phyloP scores from a whole-genome alignment of 345 rosid genomes.

The Raphanus raphanistrum region DNA sequence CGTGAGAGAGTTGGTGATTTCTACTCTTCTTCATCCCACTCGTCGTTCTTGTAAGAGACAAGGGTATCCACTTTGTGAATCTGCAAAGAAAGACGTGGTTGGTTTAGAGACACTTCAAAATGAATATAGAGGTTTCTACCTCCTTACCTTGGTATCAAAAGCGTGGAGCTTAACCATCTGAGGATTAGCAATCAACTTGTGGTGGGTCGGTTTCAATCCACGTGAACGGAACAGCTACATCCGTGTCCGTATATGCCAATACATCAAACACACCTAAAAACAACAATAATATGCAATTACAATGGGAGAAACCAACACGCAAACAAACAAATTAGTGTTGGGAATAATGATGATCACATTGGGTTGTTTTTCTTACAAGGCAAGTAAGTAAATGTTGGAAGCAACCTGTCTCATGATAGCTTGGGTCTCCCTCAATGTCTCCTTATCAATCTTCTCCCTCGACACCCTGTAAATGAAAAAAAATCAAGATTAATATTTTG shows the following conservation, averaged over 20 bases:
- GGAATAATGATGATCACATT: not conserved
- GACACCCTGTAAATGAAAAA: constrained; percentile 53
- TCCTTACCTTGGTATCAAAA: constrained; percentile 79
- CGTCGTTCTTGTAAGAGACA: constrained; percentile 94
- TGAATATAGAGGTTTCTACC: not conserved
- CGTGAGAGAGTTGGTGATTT: no score
- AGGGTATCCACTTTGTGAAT: constrained; percentile 96
- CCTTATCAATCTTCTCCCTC: constrained; percentile 93
- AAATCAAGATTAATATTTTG: not conserved
- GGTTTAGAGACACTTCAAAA: not conserved
- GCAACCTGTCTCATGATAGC: constrained; percentile 94
- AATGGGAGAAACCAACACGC: not conserved
- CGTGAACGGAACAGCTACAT: constrained; percentile 88
- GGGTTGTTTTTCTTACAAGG: constrained; percentile 56
- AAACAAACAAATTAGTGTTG: not conserved
- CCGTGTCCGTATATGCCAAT: constrained; percentile 82
- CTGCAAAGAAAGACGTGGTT: constrained; percentile 40
- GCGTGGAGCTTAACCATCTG: constrained; percentile 98
- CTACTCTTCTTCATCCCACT: constrained; percentile 77
- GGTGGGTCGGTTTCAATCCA: constrained; percentile 93
- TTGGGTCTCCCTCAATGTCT: constrained; percentile 92
- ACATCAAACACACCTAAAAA: constrained; percentile 88
- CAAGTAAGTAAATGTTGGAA: constrained; percentile 82
- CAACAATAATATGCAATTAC: not conserved
- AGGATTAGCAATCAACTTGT: constrained; percentile 90